phyloP scores from a whole-genome alignment of 2,329 filamentous ascomycete genomes.

The Calonectria pteridis region DNA sequence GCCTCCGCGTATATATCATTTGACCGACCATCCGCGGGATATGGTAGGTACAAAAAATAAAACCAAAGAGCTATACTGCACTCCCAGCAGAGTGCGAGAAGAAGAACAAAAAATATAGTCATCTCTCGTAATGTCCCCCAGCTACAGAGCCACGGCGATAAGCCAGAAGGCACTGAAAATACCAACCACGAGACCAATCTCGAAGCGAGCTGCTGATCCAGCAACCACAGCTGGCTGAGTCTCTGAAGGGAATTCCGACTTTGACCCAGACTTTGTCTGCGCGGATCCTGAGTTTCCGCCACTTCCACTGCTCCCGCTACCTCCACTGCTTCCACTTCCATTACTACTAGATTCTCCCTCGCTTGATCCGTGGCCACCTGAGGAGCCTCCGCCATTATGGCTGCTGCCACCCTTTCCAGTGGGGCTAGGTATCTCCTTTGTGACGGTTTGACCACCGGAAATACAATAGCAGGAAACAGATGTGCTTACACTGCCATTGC shows the following conservation, averaged over 20 bases:
- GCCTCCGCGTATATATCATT: slow-evolving; percentile 1
- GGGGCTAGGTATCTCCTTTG: background rate
- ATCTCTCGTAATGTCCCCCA: background rate
- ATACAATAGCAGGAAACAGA: slow-evolving; percentile 15
- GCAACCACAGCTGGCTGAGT: slow-evolving; percentile 24
- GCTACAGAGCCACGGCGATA: slow-evolving; percentile 38
- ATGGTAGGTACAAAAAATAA: background rate
- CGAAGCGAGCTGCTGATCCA: slow-evolving; percentile 33
- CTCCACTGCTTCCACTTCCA: background rate
- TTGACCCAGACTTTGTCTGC: background rate
- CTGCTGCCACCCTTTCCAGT: background rate
- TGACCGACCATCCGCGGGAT: background rate
- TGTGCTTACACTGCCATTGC: slow-evolving; percentile 3
- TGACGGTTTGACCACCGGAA: slow-evolving; percentile 15
- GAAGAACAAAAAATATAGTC: background rate
- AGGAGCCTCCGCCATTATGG: background rate
- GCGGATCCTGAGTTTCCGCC: background rate
- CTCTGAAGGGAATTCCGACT: background rate
- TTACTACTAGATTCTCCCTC: background rate
- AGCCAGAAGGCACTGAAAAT: slow-evolving; percentile 42
- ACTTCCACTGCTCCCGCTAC: background rate
- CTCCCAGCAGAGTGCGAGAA: background rate
- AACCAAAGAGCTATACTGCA: background rate
- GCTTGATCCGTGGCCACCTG: slow-evolving; percentile 10
- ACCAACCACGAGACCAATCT: slow-evolving; percentile 42